A percentile compares a stretch with the other conserved stretches of the same genome.
Conservation (phyloP, 1,284 basidiomycete species). For the Sparassis latifolia region DNA sequence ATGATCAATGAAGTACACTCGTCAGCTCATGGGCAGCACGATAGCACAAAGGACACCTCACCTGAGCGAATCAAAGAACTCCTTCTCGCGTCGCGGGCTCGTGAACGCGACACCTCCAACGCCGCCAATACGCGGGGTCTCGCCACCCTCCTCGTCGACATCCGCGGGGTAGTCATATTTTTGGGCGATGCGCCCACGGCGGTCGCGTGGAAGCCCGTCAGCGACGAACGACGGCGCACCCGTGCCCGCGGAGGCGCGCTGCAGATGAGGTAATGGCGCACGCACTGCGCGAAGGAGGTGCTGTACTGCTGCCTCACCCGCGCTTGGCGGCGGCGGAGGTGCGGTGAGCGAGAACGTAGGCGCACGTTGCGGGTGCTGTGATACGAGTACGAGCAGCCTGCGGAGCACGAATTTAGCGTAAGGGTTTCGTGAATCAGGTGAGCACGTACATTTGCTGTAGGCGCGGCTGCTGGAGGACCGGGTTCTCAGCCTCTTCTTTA, state of each 20-base stretch:
- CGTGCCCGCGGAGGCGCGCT: conserved; percentile 21
- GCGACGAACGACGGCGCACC: conserved; percentile 63
- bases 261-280: conserved; percentile 28
- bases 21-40: neutral
- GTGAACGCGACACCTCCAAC: conserved; percentile 9
- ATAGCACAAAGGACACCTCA: conserved; percentile 14
- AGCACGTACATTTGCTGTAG: conserved; percentile 66
- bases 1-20: neutral
- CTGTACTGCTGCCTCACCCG: conserved; percentile 56
- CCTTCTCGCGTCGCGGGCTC: conserved; percentile 43
- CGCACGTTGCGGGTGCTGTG: conserved; percentile 48
- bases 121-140: conserved; percentile 39
- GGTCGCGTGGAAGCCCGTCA: conserved; percentile 64
- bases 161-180: conserved; percentile 24
- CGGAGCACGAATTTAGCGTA: neutral
- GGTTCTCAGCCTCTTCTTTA: conserved; percentile 44
- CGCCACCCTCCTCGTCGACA: neutral
- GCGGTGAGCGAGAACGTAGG: conserved; percentile 48
- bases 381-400: conserved; percentile 74
- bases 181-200: conserved; percentile 65
- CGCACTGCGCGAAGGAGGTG: conserved; percentile 60
- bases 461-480: conserved; percentile 48
- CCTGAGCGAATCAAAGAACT: conserved; percentile 53
- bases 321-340: conserved; percentile 43
- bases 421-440: neutral